Conservation (phyloP, 2,329 filamentous ascomycete species). For the Stachybotrys chartarum region DNA sequence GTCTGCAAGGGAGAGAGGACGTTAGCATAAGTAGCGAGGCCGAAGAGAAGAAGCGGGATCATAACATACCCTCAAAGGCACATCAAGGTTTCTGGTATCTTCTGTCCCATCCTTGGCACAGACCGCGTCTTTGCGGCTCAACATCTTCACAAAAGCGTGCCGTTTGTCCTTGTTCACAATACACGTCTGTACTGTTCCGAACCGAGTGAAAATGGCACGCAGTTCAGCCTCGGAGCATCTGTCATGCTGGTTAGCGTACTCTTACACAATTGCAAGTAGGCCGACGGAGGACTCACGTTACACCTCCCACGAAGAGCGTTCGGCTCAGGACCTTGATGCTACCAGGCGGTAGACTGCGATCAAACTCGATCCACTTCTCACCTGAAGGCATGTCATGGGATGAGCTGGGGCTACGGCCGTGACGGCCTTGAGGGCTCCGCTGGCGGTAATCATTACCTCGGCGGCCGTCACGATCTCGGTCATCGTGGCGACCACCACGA, state of each 20-base stretch:
- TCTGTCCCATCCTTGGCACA: constrained; percentile 84
- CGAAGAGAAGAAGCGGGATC: background rate
- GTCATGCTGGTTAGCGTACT: constrained; percentile 6
- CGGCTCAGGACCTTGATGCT: constrained; percentile 90
- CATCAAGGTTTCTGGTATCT: constrained; percentile 62
- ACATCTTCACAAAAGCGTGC: constrained; percentile 98
- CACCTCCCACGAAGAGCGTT: constrained; percentile 93
- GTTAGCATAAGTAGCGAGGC: constrained; percentile 7
- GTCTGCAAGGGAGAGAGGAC: constrained; percentile 47
- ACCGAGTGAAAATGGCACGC: constrained; percentile 70
- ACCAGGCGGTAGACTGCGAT: constrained; percentile 64
- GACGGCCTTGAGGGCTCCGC: constrained; percentile 69
- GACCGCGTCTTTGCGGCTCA: constrained; percentile 78
- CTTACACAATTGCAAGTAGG: constrained; percentile 5
- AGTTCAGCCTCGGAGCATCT: constrained; percentile 77
- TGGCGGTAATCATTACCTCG: constrained; percentile 72
- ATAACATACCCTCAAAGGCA: constrained; percentile 61
- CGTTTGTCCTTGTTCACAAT: constrained; percentile 98
- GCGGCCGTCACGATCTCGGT: constrained; percentile 41
- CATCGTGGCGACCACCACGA: constrained; percentile 51
- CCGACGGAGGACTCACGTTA: constrained; percentile 56
- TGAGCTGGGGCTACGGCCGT: constrained; percentile 57
- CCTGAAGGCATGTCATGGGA: constrained; percentile 24
- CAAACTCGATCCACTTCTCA: constrained; percentile 72
- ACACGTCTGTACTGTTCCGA: constrained; percentile 87